These are phyloP conservation scores for Aspergillus latus DNA, from an alignment of 2,329 filamentous ascomycete genomes.

Conservation along the genomic window DNA sequence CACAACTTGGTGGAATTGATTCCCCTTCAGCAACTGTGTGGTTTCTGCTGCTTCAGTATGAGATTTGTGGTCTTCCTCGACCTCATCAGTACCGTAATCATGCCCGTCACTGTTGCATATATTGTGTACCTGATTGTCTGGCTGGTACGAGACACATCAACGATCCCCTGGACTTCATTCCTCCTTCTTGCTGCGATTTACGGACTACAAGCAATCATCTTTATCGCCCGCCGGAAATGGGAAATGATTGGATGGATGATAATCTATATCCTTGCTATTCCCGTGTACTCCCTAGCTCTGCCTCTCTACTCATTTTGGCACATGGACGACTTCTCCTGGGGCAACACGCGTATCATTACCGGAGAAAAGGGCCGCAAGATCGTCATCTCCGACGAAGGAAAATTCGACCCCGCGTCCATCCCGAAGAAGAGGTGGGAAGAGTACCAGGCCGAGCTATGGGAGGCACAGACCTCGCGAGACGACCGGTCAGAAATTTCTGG, in stretches of 20 bases:
- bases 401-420: constrained; percentile 89
- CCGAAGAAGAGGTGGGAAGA: constrained; percentile 99
- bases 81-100: constrained; percentile 84
- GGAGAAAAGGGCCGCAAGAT: constrained; percentile 92
- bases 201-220: constrained; percentile 94
- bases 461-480: constrained; percentile 78
- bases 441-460: constrained; percentile 97
- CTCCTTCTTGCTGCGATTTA: constrained; percentile 93
- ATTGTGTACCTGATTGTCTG: constrained; percentile 84
- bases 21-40: constrained; percentile 87
- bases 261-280: constrained; percentile 86
- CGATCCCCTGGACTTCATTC: constrained; percentile 81
- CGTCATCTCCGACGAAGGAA: constrained; percentile 93
- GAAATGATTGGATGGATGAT: constrained; percentile 99
- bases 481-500: constrained; percentile 92
- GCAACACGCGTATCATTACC: constrained; percentile 95
- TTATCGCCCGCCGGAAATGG: constrained; percentile 95
- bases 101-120: constrained; percentile 87
- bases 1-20: constrained; percentile 97
- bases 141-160: constrained; percentile 59
- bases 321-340: constrained; percentile 99
- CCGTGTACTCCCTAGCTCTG: constrained; percentile 85
- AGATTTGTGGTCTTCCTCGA: constrained; percentile 96
- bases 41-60: constrained; percentile 99
- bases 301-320: constrained; percentile 97